A percentile compares a stretch with the other conserved stretches of the same genome.
These are phyloP conservation scores for Cercospora beticola DNA, from an alignment of 2,329 filamentous ascomycete genomes.

Conservation along the genomic window DNA sequence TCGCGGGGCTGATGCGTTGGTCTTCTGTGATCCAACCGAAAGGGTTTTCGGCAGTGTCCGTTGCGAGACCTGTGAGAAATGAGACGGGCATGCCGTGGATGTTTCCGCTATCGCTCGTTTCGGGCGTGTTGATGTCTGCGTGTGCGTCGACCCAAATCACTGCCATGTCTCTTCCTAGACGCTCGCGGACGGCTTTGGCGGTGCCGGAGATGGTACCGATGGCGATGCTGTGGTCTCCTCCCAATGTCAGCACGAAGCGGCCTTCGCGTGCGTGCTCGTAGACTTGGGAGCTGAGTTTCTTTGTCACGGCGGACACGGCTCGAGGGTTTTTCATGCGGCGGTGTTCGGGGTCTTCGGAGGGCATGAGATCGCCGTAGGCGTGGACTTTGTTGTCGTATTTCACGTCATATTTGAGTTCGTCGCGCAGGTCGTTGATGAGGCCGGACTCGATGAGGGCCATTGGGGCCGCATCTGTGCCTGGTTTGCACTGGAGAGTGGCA, in stretches of 20 bases:
- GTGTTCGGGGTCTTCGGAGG: conserved; percentile 71
- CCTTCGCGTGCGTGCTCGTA: conserved; percentile 82
- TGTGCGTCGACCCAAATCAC: conserved; percentile 99
- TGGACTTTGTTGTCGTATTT: conserved; percentile 81
- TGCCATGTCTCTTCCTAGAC: conserved; percentile 77
- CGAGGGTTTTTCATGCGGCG: conserved; percentile 93
- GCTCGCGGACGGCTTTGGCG: conserved; percentile 80
- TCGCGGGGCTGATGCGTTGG: conserved; percentile 68
- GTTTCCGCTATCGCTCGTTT: conserved; percentile 85
- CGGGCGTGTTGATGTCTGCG: conserved; percentile 95
- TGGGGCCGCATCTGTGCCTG: conserved; percentile 87
- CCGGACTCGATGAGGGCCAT: conserved; percentile 85
- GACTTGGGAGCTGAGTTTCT: conserved; percentile 76
- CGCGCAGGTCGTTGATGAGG: conserved; percentile 75
- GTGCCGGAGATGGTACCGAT: conserved; percentile 90
- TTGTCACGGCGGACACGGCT: conserved; percentile 80
- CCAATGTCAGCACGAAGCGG: conserved; percentile 85
- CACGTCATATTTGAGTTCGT: conserved; percentile 86
- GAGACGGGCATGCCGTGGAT: conserved; percentile 97
- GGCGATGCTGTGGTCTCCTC: conserved; percentile 94
- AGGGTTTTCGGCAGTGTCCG: conserved; percentile 65
- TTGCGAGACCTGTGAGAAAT: conserved; percentile 83
- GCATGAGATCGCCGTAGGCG: conserved; percentile 73
- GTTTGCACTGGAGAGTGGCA: conserved; percentile 66
- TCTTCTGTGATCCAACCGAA: conserved; percentile 88